Evolutionary conservation across 2,329 filamentous ascomycete genomes (phyloP).

Genomic region (Alternaria arbusti): DNA sequence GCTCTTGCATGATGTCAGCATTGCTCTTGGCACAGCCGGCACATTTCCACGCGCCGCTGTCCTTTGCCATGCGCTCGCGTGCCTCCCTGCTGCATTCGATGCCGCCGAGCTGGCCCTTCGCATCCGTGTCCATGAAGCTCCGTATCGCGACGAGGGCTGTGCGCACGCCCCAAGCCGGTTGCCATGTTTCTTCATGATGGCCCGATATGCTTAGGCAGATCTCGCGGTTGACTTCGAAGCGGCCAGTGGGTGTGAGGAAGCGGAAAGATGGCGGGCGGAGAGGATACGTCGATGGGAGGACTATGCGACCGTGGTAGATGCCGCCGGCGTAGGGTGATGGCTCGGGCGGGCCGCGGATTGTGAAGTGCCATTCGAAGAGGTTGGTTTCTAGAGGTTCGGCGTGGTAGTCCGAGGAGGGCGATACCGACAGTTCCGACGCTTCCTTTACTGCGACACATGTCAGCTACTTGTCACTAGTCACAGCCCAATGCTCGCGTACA

Average conservation of each 20-base stretch:
- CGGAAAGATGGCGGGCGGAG: conserved; percentile 94
- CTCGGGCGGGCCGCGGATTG: conserved; percentile 83
- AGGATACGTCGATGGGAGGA: conserved; percentile 87
- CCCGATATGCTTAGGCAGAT: conserved; percentile 94
- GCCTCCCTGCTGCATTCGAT: conserved; percentile 73
- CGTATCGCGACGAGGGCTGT: conserved; percentile 82
- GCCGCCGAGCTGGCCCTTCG: conserved; percentile 86
- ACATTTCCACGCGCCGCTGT: conserved; percentile 73
- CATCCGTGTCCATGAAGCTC: conserved; percentile 91
- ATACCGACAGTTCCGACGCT: conserved; percentile 80
- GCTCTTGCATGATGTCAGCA: conserved; percentile 74
- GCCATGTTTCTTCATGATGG: conserved; percentile 98
- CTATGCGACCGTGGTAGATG: conserved; percentile 94
- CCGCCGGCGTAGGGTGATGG: conserved; percentile 78
- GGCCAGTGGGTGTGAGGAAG: conserved; percentile 87
- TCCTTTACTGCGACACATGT: conserved; percentile 72
- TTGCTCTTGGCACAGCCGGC: conserved; percentile 73
- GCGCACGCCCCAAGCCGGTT: conserved; percentile 95
- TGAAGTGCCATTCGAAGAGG: conserved; percentile 99
- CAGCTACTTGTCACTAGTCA: conserved; percentile 17
- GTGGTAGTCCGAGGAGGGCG: conserved; percentile 83
- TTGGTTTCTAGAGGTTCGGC: conserved; percentile 86
- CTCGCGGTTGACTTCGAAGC: conserved; percentile 95
- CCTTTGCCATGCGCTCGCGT: conserved; percentile 70
- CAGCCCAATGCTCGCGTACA: conserved; percentile 57